Evolutionary conservation across 306 rosid species (phyloP).

Genomic region (Quercus variabilis): DNA sequence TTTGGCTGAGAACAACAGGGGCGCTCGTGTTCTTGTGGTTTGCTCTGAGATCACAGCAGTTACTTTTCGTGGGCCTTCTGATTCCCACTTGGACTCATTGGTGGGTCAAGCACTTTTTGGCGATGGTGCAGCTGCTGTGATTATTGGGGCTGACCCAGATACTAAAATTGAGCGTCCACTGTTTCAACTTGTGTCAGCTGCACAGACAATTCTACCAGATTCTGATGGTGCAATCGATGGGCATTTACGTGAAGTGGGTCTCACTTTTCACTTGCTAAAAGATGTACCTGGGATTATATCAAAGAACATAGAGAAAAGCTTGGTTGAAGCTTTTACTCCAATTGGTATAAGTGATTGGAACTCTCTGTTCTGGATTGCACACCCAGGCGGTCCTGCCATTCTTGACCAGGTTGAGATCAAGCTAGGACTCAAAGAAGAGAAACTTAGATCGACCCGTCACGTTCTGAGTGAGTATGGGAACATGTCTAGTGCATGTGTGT

Average conservation of each 20-base stretch:
- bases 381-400: slow-evolving; percentile 70
- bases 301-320: slow-evolving; percentile 53
- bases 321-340: slow-evolving; percentile 41
- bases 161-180: slow-evolving; percentile 26
- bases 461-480: slow-evolving; percentile 53
- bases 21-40: slow-evolving; percentile 51
- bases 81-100: slow-evolving; percentile 44
- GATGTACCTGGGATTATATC: slow-evolving; percentile 59
- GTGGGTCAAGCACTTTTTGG: slow-evolving; percentile 65
- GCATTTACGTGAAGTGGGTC: slow-evolving; percentile 52
- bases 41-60: slow-evolving; percentile 68
- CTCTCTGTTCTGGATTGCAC: slow-evolving; percentile 57
- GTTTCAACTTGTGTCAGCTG: slow-evolving; percentile 40
- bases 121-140: slow-evolving; percentile 46
- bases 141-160: slow-evolving; percentile 50
- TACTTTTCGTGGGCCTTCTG: slow-evolving; percentile 61
- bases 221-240: slow-evolving; percentile 59
- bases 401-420: slow-evolving; percentile 55
- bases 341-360: slow-evolving; percentile 58
- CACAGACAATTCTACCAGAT: slow-evolving; percentile 50
- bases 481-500: slow-evolving; percentile 55
- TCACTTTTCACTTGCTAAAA: slow-evolving; percentile 48
- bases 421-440: slow-evolving; percentile 41
- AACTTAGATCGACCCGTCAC: slow-evolving; percentile 34
- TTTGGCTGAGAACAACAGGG: slow-evolving; percentile 57